phyloP scores from a whole-genome alignment of 495 filamentous ascomycete genomes.

The Hyaloscypha variabilis region DNA sequence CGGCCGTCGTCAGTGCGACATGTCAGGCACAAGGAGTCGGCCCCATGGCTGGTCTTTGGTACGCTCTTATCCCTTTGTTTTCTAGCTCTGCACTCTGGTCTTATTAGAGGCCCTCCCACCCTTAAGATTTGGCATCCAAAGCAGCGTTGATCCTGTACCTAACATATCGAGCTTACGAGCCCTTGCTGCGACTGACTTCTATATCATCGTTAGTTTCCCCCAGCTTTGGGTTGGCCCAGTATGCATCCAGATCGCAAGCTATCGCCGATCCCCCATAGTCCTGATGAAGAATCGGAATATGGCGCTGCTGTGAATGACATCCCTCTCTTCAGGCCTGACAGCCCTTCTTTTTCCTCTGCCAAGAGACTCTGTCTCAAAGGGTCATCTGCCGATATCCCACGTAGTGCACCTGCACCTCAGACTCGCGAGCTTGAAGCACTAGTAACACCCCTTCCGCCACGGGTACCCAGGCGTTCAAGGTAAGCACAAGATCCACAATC shows the following conservation, averaged over 20 bases:
- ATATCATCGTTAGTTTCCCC: constrained; percentile 10
- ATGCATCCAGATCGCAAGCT: constrained; percentile 5
- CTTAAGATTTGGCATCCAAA: background rate
- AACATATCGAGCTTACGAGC: background rate
- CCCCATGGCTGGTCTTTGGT: constrained; percentile 21
- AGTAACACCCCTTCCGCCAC: background rate
- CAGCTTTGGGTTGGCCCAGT: constrained; percentile 2
- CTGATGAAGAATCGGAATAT: constrained; percentile 6
- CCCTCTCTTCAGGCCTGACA: constrained; percentile 16
- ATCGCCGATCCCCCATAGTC: constrained; percentile 10
- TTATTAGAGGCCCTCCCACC: background rate
- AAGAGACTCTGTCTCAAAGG: constrained; percentile 1
- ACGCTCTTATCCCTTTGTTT: background rate
- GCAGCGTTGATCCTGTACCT: background rate
- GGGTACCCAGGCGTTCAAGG: constrained; percentile 3
- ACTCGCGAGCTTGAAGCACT: constrained; percentile 15
- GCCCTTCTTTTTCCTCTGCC: background rate
- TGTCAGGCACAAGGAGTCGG: constrained; percentile 3
- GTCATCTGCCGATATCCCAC: background rate
- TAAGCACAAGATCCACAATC: background rate
- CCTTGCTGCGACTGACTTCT: background rate
- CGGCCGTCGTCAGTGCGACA: constrained; percentile 5
- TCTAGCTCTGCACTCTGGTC: background rate
- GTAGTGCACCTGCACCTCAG: background rate
- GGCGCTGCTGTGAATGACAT: constrained; percentile 21